Evolutionary conservation across 1,284 basidiomycete species (phyloP).

Genomic region (Trichosporon coremiiforme): DNA sequence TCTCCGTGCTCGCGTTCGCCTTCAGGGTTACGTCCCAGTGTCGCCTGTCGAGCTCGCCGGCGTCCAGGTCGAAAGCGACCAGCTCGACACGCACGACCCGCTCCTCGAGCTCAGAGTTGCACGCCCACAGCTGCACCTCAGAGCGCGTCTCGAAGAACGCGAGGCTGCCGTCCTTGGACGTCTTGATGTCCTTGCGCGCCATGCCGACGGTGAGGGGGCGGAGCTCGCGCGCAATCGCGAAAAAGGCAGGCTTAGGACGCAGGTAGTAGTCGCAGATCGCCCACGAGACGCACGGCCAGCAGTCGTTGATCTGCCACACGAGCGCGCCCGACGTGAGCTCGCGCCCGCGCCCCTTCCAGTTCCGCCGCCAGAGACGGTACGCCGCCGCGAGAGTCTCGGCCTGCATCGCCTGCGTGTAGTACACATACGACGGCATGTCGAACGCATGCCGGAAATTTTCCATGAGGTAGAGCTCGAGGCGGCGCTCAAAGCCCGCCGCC

Average conservation of each 20-base stretch:
- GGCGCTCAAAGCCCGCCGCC: slow-evolving; percentile 77
- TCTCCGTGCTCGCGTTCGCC: slow-evolving; percentile 78
- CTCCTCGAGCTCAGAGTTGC: slow-evolving; percentile 68
- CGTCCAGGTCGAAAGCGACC: slow-evolving; percentile 64
- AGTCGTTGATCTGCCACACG: slow-evolving; percentile 82
- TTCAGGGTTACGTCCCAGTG: slow-evolving; percentile 62
- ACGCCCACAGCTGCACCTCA: slow-evolving; percentile 72
- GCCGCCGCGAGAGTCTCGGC: slow-evolving; percentile 74
- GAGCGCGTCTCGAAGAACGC: slow-evolving; percentile 67
- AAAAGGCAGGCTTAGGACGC: slow-evolving; percentile 74
- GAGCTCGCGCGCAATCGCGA: slow-evolving; percentile 69
- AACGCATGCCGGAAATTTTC: slow-evolving; percentile 85
- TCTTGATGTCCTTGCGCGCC: slow-evolving; percentile 69
- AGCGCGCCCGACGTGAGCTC: slow-evolving; percentile 75
- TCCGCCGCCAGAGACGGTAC: slow-evolving; percentile 71
- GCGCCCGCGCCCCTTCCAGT: slow-evolving; percentile 70
- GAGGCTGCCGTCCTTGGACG: slow-evolving; percentile 63
- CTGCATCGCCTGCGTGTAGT: slow-evolving; percentile 81
- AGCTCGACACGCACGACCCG: slow-evolving; percentile 68
- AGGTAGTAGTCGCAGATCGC: slow-evolving; percentile 76
- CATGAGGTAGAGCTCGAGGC: slow-evolving; percentile 82
- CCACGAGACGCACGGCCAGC: slow-evolving; percentile 80
- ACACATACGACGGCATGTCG: slow-evolving; percentile 80
- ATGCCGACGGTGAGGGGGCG: slow-evolving; percentile 71
- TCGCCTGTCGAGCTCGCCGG: slow-evolving; percentile 60